Conservation (phyloP, 2,329 filamentous ascomycete genomes). For the Arthrocladium fulminans region DNA sequence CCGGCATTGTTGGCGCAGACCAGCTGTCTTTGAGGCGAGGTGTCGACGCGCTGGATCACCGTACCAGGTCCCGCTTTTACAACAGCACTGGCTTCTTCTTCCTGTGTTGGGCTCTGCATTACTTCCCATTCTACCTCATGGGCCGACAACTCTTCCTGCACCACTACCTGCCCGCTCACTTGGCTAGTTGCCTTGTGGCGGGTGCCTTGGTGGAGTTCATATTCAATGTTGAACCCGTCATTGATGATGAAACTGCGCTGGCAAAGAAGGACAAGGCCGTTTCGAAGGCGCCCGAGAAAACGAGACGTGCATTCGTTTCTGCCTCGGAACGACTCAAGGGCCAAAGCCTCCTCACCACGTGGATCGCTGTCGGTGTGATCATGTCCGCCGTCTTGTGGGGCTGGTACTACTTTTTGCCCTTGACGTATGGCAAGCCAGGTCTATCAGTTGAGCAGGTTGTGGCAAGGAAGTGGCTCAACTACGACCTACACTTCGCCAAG, state of each 20-base stretch:
- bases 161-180: constrained; percentile 90
- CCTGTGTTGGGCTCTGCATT: constrained; percentile 94
- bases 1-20: constrained; percentile 82
- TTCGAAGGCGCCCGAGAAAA: constrained; percentile 35
- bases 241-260: constrained; percentile 34
- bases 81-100: constrained; percentile 99
- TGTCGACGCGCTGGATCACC: constrained; percentile 82
- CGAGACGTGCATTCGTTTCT: constrained; percentile 55
- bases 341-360: constrained; percentile 67
- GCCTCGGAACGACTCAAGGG: constrained; percentile 71
- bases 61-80: constrained; percentile 86
- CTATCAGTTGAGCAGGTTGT: constrained; percentile 64
- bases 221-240: constrained; percentile 75
- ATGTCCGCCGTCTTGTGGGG: constrained; percentile 59
- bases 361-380: constrained; percentile 68
- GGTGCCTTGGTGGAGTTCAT: constrained; percentile 91
- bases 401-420: constrained; percentile 87
- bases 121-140: constrained; percentile 97
- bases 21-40: constrained; percentile 89
- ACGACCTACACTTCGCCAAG: constrained; percentile 98
- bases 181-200: constrained; percentile 81
- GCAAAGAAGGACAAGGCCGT: constrained; percentile 26
- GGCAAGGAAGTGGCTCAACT: constrained; percentile 88
- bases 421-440: constrained; percentile 92
- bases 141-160: constrained; percentile 95